These are phyloP conservation scores for Lepidium didymum DNA, from an alignment of 345 rosid genomes.

Conservation along the genomic window DNA sequence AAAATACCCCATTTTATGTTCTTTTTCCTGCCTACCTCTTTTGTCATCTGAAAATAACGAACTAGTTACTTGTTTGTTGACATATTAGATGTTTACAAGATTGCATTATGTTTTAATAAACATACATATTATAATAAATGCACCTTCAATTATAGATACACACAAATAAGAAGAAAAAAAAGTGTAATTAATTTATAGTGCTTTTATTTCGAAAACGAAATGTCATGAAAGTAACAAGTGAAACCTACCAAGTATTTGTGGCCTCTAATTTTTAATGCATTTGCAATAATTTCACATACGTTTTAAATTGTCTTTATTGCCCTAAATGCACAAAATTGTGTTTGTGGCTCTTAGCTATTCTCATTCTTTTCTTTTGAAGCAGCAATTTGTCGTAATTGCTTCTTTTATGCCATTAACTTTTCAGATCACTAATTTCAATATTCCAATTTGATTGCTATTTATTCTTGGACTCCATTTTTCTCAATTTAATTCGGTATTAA, in stretches of 20 bases:
- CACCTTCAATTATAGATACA: neutral
- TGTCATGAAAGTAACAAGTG: neutral
- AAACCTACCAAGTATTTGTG: neutral
- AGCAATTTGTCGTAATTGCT: neutral
- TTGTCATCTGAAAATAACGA: too few relatives aligned
- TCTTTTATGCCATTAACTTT: neutral
- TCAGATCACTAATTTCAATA: neutral
- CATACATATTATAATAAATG: neutral
- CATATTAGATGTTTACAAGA: neutral
- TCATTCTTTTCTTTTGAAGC: neutral
- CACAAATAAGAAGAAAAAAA: too few relatives aligned
- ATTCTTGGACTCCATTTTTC: conserved; percentile 12
- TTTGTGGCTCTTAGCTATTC: neutral
- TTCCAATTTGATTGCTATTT: conserved; percentile 2
- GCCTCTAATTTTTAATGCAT: neutral
- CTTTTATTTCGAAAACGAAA: neutral
- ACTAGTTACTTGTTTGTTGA: too few relatives aligned
- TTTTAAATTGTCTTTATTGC: neutral
- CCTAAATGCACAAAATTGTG: neutral
- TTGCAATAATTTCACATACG: neutral
- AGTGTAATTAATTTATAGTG: too few relatives aligned
- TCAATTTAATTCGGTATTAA: neutral
- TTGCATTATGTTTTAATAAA: neutral
- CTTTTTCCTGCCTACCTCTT: too few relatives aligned
- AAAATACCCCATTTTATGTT: too few relatives aligned